Percentiles rank a stretch among this genome's conserved stretches.
These are phyloP conservation scores for Chalciporus pseudorubinellus DNA, from an alignment of 768 basidiomycete genomes.

Conservation along the genomic window DNA sequence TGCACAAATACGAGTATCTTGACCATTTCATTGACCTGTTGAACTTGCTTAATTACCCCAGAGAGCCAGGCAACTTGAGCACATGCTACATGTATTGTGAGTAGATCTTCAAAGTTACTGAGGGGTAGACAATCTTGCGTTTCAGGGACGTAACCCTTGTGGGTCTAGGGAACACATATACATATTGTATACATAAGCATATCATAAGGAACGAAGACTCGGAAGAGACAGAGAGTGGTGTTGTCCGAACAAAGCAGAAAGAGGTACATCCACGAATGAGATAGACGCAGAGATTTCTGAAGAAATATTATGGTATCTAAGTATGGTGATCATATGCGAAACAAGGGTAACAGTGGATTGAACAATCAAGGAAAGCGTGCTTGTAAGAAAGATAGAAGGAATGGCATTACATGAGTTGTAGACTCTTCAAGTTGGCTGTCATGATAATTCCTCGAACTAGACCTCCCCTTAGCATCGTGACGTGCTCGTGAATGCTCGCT, in stretches of 20 bases:
- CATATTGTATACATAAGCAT: too few relatives aligned
- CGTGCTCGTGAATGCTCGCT: conserved; percentile 19
- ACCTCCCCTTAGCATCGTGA: conserved; percentile 2
- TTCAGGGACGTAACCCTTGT: too few relatives aligned
- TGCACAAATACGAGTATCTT: too few relatives aligned
- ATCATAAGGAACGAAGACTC: too few relatives aligned
- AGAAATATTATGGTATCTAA: conserved; percentile 17
- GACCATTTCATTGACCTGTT: too few relatives aligned
- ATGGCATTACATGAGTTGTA: conserved; percentile 35
- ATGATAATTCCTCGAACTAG: conserved; percentile 71
- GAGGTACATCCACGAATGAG: conserved; percentile 8
- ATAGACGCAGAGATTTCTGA: conserved; percentile 12
- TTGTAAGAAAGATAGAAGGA: conserved; percentile 1
- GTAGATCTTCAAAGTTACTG: too few relatives aligned
- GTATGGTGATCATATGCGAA: conserved; percentile 18
- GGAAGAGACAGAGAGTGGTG: conserved; percentile 13
- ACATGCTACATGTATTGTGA: too few relatives aligned
- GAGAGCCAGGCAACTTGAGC: too few relatives aligned
- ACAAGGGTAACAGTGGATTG: conserved; percentile 7
- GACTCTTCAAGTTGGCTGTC: conserved; percentile 59
- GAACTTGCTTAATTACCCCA: too few relatives aligned
- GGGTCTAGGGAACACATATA: too few relatives aligned
- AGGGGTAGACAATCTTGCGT: too few relatives aligned
- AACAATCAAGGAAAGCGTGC: conserved; percentile 4
- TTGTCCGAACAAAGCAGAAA: conserved; percentile 8